Conservation (phyloP, 2,329 filamentous ascomycete genomes). For the Cadophora sp. region DNA sequence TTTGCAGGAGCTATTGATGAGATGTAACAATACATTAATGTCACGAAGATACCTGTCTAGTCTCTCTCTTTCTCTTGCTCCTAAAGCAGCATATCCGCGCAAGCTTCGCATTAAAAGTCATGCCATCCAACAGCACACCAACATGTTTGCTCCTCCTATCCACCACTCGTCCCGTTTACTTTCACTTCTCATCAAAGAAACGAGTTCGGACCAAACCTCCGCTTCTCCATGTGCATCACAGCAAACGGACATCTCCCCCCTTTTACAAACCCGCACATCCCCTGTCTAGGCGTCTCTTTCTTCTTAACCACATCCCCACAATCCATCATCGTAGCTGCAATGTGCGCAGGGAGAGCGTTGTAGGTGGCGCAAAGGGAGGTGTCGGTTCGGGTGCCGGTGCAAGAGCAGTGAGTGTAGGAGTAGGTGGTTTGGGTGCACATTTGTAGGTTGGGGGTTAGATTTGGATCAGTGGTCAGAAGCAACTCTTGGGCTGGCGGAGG, state of each 20-base stretch:
- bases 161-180: no score
- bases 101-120: no score
- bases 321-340: not conserved
- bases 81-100: no score
- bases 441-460: not conserved
- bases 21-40: not conserved
- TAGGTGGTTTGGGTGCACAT: constrained; percentile 9
- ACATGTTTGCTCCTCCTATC: no score
- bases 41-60: no score
- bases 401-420: not conserved
- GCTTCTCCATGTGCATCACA: not conserved
- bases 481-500: no score
- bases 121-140: no score
- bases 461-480: not conserved
- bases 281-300: not conserved
- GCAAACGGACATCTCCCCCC: not conserved
- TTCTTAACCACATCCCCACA: not conserved
- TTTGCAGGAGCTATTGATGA: not conserved
- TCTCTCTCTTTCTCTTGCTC: no score
- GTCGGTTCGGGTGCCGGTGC: not conserved
- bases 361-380: not conserved
- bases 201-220: not conserved
- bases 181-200: no score
- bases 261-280: not conserved
- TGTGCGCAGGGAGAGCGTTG: not conserved